phyloP scores from a whole-genome alignment of 306 rosid genomes.

The Quercus alba region DNA sequence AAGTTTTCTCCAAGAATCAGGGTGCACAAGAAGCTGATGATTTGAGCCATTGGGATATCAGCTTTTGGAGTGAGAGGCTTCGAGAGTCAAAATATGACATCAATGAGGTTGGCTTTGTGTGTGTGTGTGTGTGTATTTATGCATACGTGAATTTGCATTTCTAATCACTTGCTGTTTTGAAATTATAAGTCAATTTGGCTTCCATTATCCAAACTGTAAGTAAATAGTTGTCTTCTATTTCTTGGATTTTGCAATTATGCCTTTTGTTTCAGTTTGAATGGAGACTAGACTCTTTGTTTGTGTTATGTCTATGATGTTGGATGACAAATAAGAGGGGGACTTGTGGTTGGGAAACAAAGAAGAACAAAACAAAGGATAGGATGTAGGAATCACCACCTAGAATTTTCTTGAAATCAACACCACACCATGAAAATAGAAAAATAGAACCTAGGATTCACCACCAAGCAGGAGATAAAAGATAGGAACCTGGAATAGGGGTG shows the following conservation, averaged over 20 bases:
- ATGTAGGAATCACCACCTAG: no score
- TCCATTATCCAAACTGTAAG: not conserved
- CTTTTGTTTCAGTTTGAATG: not conserved
- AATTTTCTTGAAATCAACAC: no score
- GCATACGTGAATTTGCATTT: not conserved
- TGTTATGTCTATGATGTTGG: not conserved
- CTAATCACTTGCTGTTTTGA: not conserved
- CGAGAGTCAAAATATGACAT: conserved; percentile 91
- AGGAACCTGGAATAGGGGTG: no score
- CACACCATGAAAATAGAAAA: no score
- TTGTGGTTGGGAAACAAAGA: no score
- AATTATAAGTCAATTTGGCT: not conserved
- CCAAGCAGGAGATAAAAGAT: no score
- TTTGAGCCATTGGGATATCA: conserved; percentile 81
- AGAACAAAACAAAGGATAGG: no score
- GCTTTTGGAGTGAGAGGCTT: conserved; percentile 99
- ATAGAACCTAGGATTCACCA: no score
- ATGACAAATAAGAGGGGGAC: no score
- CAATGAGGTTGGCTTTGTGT: conserved; percentile 61
- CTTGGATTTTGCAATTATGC: not conserved
- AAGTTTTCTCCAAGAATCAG: conserved; percentile 59
- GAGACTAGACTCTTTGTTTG: not conserved
- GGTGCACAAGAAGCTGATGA: conserved; percentile 78
- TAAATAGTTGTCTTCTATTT: conserved; percentile 4
- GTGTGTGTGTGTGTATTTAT: no score